Evolutionary conservation across 345 rosid species (phyloP).

Genomic region (Pugionium cornutum): DNA sequence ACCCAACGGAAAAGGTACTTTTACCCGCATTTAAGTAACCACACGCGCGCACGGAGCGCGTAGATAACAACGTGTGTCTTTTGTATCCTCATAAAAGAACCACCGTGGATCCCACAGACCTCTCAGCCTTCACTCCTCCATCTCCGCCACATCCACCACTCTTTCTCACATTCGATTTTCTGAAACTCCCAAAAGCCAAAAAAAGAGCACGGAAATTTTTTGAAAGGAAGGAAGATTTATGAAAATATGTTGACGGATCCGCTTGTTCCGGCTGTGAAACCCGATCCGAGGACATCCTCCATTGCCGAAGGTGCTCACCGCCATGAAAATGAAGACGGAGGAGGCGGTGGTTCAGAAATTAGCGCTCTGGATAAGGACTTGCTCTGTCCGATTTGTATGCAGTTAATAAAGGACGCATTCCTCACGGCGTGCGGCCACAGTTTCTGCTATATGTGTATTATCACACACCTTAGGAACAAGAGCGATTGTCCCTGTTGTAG

Average conservation of each 20-base stretch:
- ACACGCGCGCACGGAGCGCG: conserved; percentile 40
- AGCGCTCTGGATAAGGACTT: conserved; percentile 66
- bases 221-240: background rate
- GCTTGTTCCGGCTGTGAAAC: conserved; percentile 65
- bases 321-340: conserved; percentile 33
- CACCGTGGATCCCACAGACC: conserved; percentile 42
- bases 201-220: conserved; percentile 7
- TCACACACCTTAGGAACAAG: conserved; percentile 88
- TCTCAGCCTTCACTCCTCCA: conserved; percentile 32
- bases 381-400: conserved; percentile 97
- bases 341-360: conserved; percentile 25
- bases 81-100: conserved; percentile 42
- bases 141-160: conserved; percentile 35
- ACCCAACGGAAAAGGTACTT: background rate
- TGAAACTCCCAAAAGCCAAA: background rate
- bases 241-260: conserved; percentile 57
- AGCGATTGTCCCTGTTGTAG: conserved; percentile 95
- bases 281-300: conserved; percentile 40
- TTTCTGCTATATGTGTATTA: conserved; percentile 95
- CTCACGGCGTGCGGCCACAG: conserved; percentile 97
- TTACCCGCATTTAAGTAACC: conserved; percentile 4
- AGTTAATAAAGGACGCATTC: conserved; percentile 89
- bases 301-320: conserved; percentile 29
- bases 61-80: conserved; percentile 28
- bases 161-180: conserved; percentile 19